These are phyloP conservation scores for Desmodesmus armatus DNA, from an alignment of 139 green algal species.

Conservation along the genomic window DNA sequence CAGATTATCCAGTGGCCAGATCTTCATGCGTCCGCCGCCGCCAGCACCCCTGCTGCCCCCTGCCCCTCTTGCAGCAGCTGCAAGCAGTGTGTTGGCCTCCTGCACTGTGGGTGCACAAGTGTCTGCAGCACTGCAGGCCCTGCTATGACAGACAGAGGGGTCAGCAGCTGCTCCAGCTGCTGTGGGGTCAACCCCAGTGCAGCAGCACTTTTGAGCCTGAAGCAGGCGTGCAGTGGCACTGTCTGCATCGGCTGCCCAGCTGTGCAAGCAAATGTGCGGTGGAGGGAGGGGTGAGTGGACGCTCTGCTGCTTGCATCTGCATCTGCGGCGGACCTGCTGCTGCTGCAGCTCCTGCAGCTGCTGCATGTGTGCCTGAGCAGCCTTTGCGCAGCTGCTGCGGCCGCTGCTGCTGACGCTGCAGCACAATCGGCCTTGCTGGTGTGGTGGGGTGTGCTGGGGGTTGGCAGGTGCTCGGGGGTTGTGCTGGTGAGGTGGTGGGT, in stretches of 20 bases:
- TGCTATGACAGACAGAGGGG: conserved; percentile 44
- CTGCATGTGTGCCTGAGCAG: conserved; percentile 17
- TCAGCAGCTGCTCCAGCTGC: conserved; percentile 19
- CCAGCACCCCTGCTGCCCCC: neutral
- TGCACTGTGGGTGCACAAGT: conserved; percentile 17
- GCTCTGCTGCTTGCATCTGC: conserved; percentile 12
- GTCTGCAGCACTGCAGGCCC: conserved; percentile 39
- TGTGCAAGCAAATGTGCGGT: neutral
- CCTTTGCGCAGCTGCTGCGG: conserved; percentile 10
- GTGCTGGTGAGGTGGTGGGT: too few species aligned
- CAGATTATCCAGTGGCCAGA: conserved; percentile 62
- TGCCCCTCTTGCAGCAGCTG: neutral
- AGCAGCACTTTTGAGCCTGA: conserved; percentile 29
- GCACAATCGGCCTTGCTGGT: too few species aligned
- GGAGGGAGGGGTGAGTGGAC: too few species aligned
- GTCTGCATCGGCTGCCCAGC: neutral
- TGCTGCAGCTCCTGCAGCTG: conserved; percentile 15
- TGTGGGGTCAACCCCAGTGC: neutral
- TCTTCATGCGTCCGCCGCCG: conserved; percentile 9
- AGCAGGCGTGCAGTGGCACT: conserved; percentile 41
- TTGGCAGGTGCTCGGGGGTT: too few species aligned
- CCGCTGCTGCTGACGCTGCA: too few species aligned
- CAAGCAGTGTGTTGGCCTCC: conserved; percentile 24
- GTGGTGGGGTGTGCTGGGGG: too few species aligned
- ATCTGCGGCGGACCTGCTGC: neutral